Conservation (phyloP, 257 asterid species). For the Solanum megistacrolobum region DNA sequence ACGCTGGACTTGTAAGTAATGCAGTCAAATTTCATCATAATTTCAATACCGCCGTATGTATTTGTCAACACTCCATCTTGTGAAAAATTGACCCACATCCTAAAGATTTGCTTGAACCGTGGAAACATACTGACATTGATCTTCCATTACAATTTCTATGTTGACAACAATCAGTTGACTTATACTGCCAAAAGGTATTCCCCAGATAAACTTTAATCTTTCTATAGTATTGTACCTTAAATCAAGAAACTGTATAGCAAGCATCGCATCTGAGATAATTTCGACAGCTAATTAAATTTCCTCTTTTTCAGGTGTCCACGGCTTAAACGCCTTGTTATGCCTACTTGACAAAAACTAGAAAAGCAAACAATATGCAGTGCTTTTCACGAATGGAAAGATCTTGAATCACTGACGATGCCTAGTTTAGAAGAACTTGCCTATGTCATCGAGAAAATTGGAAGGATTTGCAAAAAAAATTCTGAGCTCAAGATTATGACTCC, state of each 20-base stretch:
- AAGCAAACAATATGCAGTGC: constrained; percentile 48
- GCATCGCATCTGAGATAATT: background rate
- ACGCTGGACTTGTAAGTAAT: constrained; percentile 45
- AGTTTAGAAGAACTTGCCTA: constrained; percentile 52
- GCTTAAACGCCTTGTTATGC: too few relatives aligned
- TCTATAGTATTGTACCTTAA: background rate
- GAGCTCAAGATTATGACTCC: constrained; percentile 67
- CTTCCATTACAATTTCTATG: constrained; percentile 51
- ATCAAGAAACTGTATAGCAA: background rate
- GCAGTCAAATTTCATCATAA: constrained; percentile 58
- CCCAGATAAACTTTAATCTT: background rate
- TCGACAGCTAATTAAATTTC: background rate
- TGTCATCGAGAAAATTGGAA: constrained; percentile 49
- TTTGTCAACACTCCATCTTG: constrained; percentile 59
- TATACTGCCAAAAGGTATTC: constrained; percentile 62
- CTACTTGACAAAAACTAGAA: constrained; percentile 17
- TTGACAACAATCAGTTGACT: constrained; percentile 54
- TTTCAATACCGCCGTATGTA: constrained; percentile 51
- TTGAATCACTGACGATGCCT: constrained; percentile 67
- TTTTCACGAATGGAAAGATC: constrained; percentile 44
- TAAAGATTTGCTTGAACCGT: constrained; percentile 51
- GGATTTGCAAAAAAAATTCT: constrained; percentile 41
- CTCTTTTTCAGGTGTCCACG: too few relatives aligned
- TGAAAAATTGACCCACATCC: constrained; percentile 38
- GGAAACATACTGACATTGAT: constrained; percentile 43